A percentile compares a stretch with the other conserved stretches of the same genome.
These are phyloP conservation scores for Vanrija humicola DNA, from an alignment of 1,284 basidiomycete species.

Conservation along the genomic window DNA sequence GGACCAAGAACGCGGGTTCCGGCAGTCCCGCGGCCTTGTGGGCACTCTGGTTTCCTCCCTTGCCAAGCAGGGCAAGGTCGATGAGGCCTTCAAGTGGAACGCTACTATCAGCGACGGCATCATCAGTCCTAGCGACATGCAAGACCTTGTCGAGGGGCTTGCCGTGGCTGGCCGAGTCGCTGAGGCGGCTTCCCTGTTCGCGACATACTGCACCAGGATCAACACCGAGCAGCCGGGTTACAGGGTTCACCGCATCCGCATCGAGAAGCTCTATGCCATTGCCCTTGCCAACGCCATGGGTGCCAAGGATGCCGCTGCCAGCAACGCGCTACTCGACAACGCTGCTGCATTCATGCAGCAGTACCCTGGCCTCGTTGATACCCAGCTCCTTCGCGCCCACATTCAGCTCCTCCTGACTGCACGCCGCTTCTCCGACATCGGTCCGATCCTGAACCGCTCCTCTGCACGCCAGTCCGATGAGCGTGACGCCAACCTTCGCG, in stretches of 20 bases:
- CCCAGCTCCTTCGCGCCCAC: constrained; percentile 4
- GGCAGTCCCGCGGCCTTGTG: constrained; percentile 27
- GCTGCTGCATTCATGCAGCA: constrained; percentile 16
- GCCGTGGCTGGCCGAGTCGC: constrained; percentile 52
- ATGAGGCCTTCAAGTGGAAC: constrained; percentile 68
- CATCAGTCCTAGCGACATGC: neutral
- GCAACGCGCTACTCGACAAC: constrained; percentile 30
- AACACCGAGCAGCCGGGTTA: neutral
- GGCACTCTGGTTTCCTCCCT: constrained; percentile 66
- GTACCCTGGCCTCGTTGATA: constrained; percentile 2
- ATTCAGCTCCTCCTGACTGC: constrained; percentile 12
- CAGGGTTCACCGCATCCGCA: neutral
- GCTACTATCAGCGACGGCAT: constrained; percentile 30
- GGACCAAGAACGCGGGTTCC: neutral
- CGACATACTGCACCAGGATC: neutral
- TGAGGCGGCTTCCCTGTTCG: constrained; percentile 36
- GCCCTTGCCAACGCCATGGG: constrained; percentile 54
- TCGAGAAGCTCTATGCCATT: neutral
- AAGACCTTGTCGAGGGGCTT: constrained; percentile 52
- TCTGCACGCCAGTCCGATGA: neutral
- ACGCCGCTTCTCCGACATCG: constrained; percentile 9
- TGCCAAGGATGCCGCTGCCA: constrained; percentile 51
- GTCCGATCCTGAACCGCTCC: constrained; percentile 5
- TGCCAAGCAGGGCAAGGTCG: constrained; percentile 58
- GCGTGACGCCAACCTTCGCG: neutral